Evolutionary conservation across 2,329 filamentous ascomycete species (phyloP).

Genomic region (Piedraia hortae): DNA sequence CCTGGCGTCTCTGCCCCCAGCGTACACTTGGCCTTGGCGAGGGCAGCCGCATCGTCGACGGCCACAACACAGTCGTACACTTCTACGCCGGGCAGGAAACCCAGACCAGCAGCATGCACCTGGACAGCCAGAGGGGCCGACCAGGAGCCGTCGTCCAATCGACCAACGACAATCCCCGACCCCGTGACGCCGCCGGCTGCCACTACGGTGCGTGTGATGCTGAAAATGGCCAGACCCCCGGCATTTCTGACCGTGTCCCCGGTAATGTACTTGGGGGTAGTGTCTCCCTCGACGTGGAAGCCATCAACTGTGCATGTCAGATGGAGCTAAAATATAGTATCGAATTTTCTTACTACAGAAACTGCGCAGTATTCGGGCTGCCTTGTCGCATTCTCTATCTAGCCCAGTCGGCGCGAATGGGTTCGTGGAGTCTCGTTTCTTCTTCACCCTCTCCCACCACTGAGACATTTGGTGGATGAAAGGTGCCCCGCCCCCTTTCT

Average conservation of each 20-base stretch:
- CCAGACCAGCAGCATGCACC: constrained; percentile 66
- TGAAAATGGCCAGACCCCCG: constrained; percentile 77
- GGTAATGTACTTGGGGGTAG: constrained; percentile 50
- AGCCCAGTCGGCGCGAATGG: constrained; percentile 66
- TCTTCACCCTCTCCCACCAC: too few species aligned
- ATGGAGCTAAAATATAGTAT: not conserved
- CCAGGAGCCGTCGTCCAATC: constrained; percentile 68
- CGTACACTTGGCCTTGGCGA: constrained; percentile 53
- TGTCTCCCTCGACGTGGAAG: constrained; percentile 32
- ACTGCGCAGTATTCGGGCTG: constrained; percentile 62
- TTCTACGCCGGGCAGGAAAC: constrained; percentile 74
- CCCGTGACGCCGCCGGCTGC: constrained; percentile 83
- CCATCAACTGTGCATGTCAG: constrained; percentile 27
- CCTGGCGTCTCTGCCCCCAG: constrained; percentile 57
- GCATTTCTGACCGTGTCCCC: constrained; percentile 60
- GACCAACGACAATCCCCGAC: constrained; percentile 60
- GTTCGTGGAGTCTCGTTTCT: too few species aligned
- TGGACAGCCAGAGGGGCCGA: constrained; percentile 76
- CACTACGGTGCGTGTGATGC: constrained; percentile 76
- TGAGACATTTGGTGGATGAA: too few species aligned
- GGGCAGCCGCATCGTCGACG: constrained; percentile 60
- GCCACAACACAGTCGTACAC: constrained; percentile 90
- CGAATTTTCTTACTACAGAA: constrained; percentile 44
- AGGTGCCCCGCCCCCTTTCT: too few species aligned
- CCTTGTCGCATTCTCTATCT: constrained; percentile 77